A percentile compares a stretch with the other conserved stretches of the same genome.
Evolutionary conservation across 2,329 filamentous ascomycete species (phyloP).

Genomic region (Falciphora oryzae): DNA sequence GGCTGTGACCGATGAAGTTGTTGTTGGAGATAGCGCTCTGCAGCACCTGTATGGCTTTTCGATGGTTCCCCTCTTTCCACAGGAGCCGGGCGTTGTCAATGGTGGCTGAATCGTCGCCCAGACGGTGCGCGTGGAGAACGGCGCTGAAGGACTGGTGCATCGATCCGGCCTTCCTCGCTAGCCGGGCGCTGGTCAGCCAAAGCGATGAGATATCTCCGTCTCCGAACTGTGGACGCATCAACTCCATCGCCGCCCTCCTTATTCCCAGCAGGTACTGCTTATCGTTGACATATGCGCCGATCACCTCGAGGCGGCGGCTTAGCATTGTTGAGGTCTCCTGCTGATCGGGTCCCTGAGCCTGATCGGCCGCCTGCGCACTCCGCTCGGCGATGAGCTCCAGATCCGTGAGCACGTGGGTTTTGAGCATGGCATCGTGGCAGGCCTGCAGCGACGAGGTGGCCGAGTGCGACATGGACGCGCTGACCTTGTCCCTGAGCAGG

Average conservation of each 20-base stretch:
- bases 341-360: constrained; percentile 21
- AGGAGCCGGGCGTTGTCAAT: constrained; percentile 91
- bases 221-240: constrained; percentile 61
- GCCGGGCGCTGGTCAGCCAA: constrained; percentile 79
- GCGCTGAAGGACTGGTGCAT: constrained; percentile 89
- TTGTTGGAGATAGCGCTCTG: constrained; percentile 79
- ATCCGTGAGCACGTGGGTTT: constrained; percentile 82
- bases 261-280: constrained; percentile 91
- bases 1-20: constrained; percentile 49
- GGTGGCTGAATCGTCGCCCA: constrained; percentile 80
- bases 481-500: constrained; percentile 62
- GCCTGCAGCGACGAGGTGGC: constrained; percentile 75
- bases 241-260: constrained; percentile 79
- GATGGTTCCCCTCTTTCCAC: constrained; percentile 88
- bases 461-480: constrained; percentile 68
- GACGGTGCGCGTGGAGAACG: constrained; percentile 77
- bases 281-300: constrained; percentile 84
- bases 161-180: constrained; percentile 80
- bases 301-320: constrained; percentile 73
- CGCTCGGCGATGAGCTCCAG: constrained; percentile 65
- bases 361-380: constrained; percentile 29
- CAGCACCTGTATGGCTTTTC: constrained; percentile 89
- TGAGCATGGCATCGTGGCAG: constrained; percentile 78
- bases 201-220: constrained; percentile 71
- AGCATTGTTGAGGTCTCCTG: constrained; percentile 48